Percentiles rank a stretch among this genome's conserved stretches.
Conservation (phyloP, 169 alveolate genomes). For the Plasmodium adleri region DNA sequence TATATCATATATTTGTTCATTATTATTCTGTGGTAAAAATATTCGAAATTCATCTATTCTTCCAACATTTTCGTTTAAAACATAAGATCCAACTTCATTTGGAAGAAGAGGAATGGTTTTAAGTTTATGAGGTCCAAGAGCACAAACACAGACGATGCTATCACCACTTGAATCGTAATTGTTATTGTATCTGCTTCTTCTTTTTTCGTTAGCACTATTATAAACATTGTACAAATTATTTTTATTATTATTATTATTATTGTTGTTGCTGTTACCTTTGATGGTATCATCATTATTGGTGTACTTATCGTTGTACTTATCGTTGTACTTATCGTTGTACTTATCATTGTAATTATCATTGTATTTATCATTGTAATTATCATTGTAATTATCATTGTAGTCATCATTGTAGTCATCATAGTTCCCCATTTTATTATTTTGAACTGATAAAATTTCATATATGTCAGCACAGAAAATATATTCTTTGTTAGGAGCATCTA, state of each 20-base stretch:
- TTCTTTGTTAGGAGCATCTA: constrained; percentile 51
- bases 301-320: neutral
- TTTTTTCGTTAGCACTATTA: neutral
- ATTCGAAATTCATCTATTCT: constrained; percentile 85
- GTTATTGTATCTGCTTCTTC: neutral
- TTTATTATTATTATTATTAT: neutral
- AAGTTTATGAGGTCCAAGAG: constrained; percentile 80
- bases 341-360: no score
- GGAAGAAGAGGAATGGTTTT: constrained; percentile 58
- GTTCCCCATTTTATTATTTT: constrained; percentile 8
- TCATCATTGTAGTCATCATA: neutral
- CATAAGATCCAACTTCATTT: constrained; percentile 82
- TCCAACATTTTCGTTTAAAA: constrained; percentile 85
- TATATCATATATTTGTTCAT: constrained; percentile 79
- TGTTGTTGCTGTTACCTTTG: no score
- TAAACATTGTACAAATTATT: neutral
- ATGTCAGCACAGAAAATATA: constrained; percentile 72
- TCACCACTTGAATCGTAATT: constrained; percentile 53
- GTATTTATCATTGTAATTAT: constrained; percentile 59
- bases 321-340: no score
- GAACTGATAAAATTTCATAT: constrained; percentile 42
- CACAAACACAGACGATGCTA: constrained; percentile 77
- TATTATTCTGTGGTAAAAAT: constrained; percentile 82
- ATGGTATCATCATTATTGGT: neutral
- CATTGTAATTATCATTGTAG: neutral